These are phyloP conservation scores for Vitis hybrid DNA, from an alignment of 177 flowering plant species.

Conservation along the genomic window DNA sequence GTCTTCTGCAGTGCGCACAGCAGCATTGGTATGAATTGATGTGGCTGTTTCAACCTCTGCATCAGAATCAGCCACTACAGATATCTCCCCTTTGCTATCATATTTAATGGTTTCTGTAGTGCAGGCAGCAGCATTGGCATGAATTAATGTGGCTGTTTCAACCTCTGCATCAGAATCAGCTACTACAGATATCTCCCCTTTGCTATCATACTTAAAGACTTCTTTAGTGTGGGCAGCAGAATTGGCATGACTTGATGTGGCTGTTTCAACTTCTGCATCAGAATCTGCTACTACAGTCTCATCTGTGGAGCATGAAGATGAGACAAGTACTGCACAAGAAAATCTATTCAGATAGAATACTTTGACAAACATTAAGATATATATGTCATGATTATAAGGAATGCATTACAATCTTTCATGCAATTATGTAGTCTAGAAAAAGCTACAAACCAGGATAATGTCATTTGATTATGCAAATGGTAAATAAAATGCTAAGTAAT, in stretches of 20 bases:
- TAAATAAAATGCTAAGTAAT: background rate
- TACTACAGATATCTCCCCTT: constrained; percentile 6
- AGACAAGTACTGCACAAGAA: constrained; percentile 55
- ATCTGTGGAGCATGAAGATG: constrained; percentile 85
- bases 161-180: constrained; percentile 14
- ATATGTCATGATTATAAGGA: background rate
- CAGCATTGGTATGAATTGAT: background rate
- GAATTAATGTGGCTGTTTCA: background rate
- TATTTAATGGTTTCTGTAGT: constrained; percentile 6
- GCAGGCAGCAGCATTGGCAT: background rate
- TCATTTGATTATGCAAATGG: background rate
- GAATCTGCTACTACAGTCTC: constrained; percentile 93
- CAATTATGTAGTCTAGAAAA: background rate
- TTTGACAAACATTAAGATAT: background rate
- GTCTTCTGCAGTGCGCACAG: background rate
- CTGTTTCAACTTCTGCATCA: constrained; percentile 69
- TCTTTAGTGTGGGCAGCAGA: constrained; percentile 2
- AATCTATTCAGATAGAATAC: background rate
- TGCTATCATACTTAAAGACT: constrained; percentile 12
- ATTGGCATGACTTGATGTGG: constrained; percentile 30
- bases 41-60: constrained; percentile 10
- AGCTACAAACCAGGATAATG: background rate
- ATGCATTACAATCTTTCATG: no score
- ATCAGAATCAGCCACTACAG: constrained; percentile 4
- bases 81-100: constrained; percentile 15